These are phyloP conservation scores for Haplographium delicatum DNA, from an alignment of 495 filamentous ascomycete species.

Conservation along the genomic window DNA sequence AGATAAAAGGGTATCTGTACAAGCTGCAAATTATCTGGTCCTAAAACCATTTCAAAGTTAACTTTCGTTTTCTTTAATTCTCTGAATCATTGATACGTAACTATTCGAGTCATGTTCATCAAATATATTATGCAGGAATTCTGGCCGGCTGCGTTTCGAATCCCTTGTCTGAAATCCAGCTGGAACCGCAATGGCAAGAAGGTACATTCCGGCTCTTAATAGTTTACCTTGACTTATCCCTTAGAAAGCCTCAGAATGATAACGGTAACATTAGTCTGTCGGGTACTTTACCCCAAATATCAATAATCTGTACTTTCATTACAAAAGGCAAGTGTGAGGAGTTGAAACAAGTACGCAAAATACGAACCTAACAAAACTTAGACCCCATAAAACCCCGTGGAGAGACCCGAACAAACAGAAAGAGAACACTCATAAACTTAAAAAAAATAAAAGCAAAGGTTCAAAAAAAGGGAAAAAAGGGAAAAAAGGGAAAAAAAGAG, in stretches of 20 bases:
- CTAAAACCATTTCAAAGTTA: slow-evolving; percentile 7
- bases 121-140: slow-evolving; percentile 10
- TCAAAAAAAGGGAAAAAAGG: no score
- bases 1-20: slow-evolving; percentile 4
- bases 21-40: slow-evolving; percentile 6
- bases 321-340: slow-evolving; percentile 7
- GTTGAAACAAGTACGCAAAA: not conserved
- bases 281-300: slow-evolving; percentile 10
- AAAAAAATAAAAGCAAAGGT: slow-evolving; percentile 8
- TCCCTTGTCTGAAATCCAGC: slow-evolving; percentile 6
- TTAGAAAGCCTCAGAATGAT: slow-evolving; percentile 8
- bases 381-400: slow-evolving; percentile 1
- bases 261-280: slow-evolving; percentile 5
- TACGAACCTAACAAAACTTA: slow-evolving; percentile 1
- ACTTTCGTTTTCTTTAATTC: slow-evolving; percentile 1
- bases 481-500: no score
- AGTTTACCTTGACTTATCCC: slow-evolving; percentile 4
- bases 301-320: not conserved
- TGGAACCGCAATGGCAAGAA: slow-evolving; percentile 11
- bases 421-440: slow-evolving; percentile 5
- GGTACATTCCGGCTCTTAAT: slow-evolving; percentile 5
- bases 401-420: slow-evolving; percentile 11
- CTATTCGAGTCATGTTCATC: slow-evolving; percentile 2
- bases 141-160: slow-evolving; percentile 5
- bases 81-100: not conserved